These are phyloP conservation scores for Euphorbia peplus DNA, from an alignment of 345 rosid genomes.

Conservation along the genomic window DNA sequence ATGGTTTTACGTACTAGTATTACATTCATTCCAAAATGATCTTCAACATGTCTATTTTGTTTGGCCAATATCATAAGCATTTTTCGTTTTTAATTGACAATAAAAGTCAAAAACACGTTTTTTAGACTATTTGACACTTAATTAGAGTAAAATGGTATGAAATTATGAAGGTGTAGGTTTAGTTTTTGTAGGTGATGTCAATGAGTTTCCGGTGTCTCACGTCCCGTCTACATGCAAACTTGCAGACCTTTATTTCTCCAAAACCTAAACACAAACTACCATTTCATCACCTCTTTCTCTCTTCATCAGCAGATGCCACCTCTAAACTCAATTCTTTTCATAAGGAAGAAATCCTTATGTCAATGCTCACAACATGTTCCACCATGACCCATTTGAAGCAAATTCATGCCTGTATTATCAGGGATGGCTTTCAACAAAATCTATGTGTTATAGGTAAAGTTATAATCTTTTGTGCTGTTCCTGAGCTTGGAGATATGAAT, in stretches of 20 bases:
- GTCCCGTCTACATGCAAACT: slow-evolving; percentile 21
- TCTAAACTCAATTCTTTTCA: neutral
- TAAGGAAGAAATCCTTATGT: slow-evolving; percentile 22
- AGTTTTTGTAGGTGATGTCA: neutral
- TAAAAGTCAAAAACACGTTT: too few species aligned
- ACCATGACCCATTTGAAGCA: slow-evolving; percentile 24
- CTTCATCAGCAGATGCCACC: neutral
- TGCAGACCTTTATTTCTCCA: neutral
- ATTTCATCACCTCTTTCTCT: neutral
- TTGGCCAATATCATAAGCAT: too few species aligned
- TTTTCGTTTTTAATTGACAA: too few species aligned
- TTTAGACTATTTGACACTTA: too few species aligned
- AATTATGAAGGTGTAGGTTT: too few species aligned
- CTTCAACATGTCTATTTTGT: too few species aligned
- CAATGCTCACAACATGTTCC: slow-evolving; percentile 35
- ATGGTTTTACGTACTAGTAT: too few species aligned
- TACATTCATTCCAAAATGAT: too few species aligned
- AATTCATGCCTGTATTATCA: slow-evolving; percentile 35
- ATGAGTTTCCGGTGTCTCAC: slow-evolving; percentile 13
- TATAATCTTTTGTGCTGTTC: slow-evolving; percentile 36
- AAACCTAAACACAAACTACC: neutral
- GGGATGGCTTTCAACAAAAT: slow-evolving; percentile 24
- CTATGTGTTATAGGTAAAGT: slow-evolving; percentile 33
- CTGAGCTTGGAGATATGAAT: slow-evolving; percentile 36
- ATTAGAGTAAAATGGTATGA: too few species aligned